Percentiles rank a stretch among this genome's conserved stretches.
Conservation (phyloP, 306 rosid genomes). For the Rubus parviflorus region DNA sequence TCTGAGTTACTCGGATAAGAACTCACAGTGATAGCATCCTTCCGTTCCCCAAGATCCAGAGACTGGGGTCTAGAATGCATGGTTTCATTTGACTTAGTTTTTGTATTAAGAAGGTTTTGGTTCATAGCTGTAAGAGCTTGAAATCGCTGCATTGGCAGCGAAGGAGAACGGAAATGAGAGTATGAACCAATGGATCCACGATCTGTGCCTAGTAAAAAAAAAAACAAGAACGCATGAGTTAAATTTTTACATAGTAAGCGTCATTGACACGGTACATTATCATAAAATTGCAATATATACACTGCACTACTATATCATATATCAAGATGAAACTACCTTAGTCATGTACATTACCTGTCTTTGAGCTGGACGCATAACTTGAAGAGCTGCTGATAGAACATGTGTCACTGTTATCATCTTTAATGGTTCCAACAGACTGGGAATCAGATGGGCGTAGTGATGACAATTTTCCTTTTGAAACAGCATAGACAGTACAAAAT, state of each 20-base stretch:
- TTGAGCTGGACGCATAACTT: constrained; percentile 52
- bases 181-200: constrained; percentile 44
- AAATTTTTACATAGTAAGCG: neutral
- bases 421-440: constrained; percentile 40
- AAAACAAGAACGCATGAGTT: constrained; percentile 5
- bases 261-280: neutral
- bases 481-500: constrained; percentile 75
- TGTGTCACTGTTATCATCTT: constrained; percentile 57
- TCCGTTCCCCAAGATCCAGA: constrained; percentile 48
- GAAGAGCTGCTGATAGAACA: constrained; percentile 56
- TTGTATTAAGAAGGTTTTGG: constrained; percentile 45
- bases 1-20: constrained; percentile 49
- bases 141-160: constrained; percentile 68
- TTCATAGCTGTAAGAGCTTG: constrained; percentile 80
- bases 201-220: constrained; percentile 41
- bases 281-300: neutral
- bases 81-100: constrained; percentile 32
- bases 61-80: constrained; percentile 54
- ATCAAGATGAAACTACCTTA: constrained; percentile 22
- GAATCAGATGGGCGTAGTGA: constrained; percentile 59
- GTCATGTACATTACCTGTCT: constrained; percentile 48
- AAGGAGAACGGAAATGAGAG: constrained; percentile 52
- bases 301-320: neutral
- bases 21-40: constrained; percentile 29
- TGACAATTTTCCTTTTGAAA: constrained; percentile 76